phyloP scores from a whole-genome alignment of 495 filamentous ascomycete species.

The Neurospora hispaniola region DNA sequence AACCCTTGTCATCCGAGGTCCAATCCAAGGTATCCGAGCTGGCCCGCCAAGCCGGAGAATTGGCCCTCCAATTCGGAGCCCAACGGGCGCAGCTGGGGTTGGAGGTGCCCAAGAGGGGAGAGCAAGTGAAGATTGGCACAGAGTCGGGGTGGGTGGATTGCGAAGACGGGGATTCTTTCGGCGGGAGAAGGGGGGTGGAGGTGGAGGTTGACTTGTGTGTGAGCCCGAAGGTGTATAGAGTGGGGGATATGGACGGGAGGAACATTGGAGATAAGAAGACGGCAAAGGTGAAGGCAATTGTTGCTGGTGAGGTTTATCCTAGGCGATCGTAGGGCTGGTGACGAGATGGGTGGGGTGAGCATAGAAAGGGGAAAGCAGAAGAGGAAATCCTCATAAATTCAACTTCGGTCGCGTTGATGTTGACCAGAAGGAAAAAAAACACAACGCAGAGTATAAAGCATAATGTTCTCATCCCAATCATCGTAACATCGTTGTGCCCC shows the following conservation, averaged over 20 bases:
- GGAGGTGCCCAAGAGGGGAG: conserved; percentile 4
- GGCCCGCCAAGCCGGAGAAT: conserved; percentile 9
- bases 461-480: not conserved
- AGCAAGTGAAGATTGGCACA: conserved; percentile 11
- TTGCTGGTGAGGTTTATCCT: conserved; percentile 18
- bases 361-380: not conserved
- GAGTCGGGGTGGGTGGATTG: conserved; percentile 14
- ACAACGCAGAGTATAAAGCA: not conserved
- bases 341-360: not conserved
- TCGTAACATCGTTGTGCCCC: not conserved
- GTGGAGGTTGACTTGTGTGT: conserved; percentile 16
- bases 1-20: conserved; percentile 4
- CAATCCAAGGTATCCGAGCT: conserved; percentile 8
- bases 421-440: not conserved
- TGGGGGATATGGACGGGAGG: conserved; percentile 13
- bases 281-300: conserved; percentile 4
- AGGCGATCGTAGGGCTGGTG: not conserved
- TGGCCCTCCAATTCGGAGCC: conserved; percentile 18
- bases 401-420: not conserved
- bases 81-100: conserved; percentile 13
- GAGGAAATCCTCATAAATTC: not conserved
- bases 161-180: conserved; percentile 9
- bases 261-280: conserved; percentile 4
- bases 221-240: conserved; percentile 11
- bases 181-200: not conserved